These are phyloP conservation scores for Pichia norvegensis DNA, from an alignment of 1,139 yeast genomes.

Conservation along the genomic window DNA sequence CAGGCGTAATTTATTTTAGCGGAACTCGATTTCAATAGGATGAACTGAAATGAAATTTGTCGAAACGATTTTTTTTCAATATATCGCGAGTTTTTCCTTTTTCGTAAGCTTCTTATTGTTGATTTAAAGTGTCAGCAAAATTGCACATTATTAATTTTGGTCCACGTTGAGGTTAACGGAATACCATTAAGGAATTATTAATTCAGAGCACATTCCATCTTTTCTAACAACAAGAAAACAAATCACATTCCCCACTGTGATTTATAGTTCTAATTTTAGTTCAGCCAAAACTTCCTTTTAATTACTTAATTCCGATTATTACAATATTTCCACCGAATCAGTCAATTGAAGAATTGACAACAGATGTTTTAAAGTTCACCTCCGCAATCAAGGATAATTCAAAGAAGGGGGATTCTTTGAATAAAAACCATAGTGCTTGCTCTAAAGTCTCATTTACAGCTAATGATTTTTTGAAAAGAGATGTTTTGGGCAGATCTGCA, in stretches of 20 bases:
- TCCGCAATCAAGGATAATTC: constrained; percentile 2
- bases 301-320: background rate
- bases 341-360: background rate
- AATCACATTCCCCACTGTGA: background rate
- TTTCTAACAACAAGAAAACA: background rate
- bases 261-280: background rate
- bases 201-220: no score
- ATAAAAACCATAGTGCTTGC: background rate
- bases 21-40: no score
- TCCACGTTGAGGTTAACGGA: no score
- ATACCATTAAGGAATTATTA: no score
- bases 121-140: background rate
- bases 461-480: constrained; percentile 45
- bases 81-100: background rate
- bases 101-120: no score
- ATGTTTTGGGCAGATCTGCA: constrained; percentile 66
- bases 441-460: constrained; percentile 27
- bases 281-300: background rate
- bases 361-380: constrained; percentile 17
- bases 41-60: background rate
- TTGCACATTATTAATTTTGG: background rate
- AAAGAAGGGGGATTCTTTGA: constrained; percentile 18
- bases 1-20: no score
- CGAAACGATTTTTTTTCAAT: background rate
- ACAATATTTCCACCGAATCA: background rate